Conservation (phyloP, 305 asterid genomes). For the Plantago coronopus region DNA sequence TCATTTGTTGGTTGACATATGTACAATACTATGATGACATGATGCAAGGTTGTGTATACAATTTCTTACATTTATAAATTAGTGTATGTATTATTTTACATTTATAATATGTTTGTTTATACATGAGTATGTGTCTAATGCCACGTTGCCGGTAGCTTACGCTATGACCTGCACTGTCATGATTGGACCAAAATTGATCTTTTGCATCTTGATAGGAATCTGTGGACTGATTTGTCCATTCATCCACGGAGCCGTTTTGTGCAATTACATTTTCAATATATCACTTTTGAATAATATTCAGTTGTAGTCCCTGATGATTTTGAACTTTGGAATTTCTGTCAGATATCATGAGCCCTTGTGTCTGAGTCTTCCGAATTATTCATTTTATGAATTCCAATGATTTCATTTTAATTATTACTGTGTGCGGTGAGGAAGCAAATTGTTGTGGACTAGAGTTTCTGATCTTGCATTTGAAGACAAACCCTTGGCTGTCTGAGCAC, state of each 20-base stretch:
- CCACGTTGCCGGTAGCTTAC: slow-evolving; percentile 55
- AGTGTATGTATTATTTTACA: no score
- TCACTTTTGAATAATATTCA: no score
- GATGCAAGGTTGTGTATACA: no score
- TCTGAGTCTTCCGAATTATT: no score
- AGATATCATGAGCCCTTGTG: no score
- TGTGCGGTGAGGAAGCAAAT: slow-evolving; percentile 52
- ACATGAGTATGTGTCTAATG: slow-evolving; percentile 38
- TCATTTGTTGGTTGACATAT: no score
- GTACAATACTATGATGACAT: no score
- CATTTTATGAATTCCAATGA: no score
- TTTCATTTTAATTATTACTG: background rate
- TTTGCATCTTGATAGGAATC: slow-evolving; percentile 60
- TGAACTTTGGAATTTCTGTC: no score
- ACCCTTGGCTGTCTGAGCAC: slow-evolving; percentile 92
- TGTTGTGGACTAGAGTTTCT: slow-evolving; percentile 78
- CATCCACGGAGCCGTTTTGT: slow-evolving; percentile 47
- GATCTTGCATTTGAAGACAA: slow-evolving; percentile 72
- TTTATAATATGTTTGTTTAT: no score
- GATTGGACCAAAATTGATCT: slow-evolving; percentile 36
- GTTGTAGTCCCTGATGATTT: no score
- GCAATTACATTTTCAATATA: slow-evolving; percentile 58
- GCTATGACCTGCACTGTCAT: slow-evolving; percentile 43
- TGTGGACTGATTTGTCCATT: slow-evolving; percentile 34
- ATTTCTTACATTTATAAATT: no score